These are phyloP conservation scores for Phytophthora syringae DNA, from an alignment of 352 stramenopile genomes.

Conservation along the genomic window DNA sequence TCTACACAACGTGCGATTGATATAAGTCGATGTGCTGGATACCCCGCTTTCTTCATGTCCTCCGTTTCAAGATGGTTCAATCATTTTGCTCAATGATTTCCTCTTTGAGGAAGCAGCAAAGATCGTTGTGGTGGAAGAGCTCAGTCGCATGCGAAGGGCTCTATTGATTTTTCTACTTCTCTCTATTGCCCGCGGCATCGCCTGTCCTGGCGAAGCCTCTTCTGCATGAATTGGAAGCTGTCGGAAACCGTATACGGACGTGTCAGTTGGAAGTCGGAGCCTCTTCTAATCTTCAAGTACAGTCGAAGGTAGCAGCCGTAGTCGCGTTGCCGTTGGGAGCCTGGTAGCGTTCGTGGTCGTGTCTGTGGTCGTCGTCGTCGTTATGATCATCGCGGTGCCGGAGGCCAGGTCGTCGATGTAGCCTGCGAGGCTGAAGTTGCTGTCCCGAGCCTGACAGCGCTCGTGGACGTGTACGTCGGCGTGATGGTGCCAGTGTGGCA, in stretches of 20 bases:
- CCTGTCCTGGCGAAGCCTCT: not conserved
- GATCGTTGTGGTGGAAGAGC: not conserved
- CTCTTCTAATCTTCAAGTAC: not conserved
- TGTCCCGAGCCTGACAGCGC: too few species aligned
- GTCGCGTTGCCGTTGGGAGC: too few species aligned
- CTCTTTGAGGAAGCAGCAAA: constrained; percentile 9
- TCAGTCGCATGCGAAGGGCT: constrained; percentile 4
- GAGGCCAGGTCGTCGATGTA: too few species aligned
- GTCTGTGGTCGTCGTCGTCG: not conserved
- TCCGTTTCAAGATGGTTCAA: not conserved
- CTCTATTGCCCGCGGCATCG: constrained; percentile 11
- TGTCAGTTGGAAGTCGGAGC: constrained; percentile 3
- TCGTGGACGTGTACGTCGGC: too few species aligned
- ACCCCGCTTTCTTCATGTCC: not conserved
- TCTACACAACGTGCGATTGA: constrained; percentile 2
- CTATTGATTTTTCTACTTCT: constrained; percentile 14
- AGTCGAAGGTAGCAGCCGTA: not conserved
- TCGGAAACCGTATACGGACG: not conserved
- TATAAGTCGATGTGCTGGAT: not conserved
- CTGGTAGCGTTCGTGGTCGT: not conserved
- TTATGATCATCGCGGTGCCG: too few species aligned
- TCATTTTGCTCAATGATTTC: constrained; percentile 8
- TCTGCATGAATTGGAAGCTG: constrained; percentile 3
- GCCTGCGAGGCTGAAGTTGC: too few species aligned
- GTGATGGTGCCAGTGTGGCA: too few species aligned